Evolutionary conservation across 2,329 filamentous ascomycete species (phyloP), one percentile per base, ranked within the genome.

Genomic region (Alternaria brassicae): DNA sequence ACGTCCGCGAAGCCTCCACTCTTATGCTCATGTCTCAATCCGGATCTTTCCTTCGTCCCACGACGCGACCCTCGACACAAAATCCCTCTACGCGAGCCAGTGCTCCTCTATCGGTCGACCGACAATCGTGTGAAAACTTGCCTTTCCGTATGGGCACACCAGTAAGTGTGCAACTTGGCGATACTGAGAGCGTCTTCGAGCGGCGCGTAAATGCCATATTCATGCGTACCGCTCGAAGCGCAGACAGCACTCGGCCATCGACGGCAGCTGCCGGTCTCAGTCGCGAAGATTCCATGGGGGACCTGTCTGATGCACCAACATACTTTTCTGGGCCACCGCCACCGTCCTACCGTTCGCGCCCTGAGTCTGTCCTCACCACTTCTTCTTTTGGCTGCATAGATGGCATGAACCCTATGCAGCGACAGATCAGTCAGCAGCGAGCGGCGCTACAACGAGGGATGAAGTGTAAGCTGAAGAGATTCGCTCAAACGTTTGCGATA

Each of bases 381-480:
- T 77, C 75, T 10, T 77, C 75, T 3, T 77, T 77, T 39, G 75
- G 74, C 6, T 77, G 74, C 49, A 67, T 77, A 9, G 74, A 77
- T 48, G 74, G 72, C 4, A 72, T 76, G 69, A 71, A 65, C 36
- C 40, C 63, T 21, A 65, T 65, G 21, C 71, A 71, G 40, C 61
- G 73, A 49, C 67, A 71, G 39, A 61, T 67, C 36, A 71, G 69
- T 50, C 71, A 73, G 48, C 68, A 70, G 40, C 61, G 65, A 50
- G 67, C 69, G 9, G 66, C 57, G 34, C 56, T 64, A 21, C 62
- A 56, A 17, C 67, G 66, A 8, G 68, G 70, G 1, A 58, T 74
- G 60, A 72, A 68, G 44, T 69, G 69, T 9, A 72, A 63, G 51
- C 60, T 76, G 47, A 76, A 67, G 62, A 68, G 61, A 47, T 56